Conservation (phyloP, 2,329 filamentous ascomycete genomes). For the Scytalidium lignicola region DNA sequence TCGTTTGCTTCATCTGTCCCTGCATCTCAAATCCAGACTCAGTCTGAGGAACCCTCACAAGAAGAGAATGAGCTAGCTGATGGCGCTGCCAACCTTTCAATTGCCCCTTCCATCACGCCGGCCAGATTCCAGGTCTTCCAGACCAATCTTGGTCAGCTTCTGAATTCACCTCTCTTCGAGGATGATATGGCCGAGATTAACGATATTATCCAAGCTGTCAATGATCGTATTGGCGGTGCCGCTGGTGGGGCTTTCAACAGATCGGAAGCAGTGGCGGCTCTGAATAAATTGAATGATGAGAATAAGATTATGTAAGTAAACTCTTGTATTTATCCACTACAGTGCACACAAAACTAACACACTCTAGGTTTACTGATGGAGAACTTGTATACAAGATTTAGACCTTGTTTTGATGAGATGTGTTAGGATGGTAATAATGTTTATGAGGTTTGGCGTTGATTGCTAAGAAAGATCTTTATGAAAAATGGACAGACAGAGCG, state of each 20-base stretch:
- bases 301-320: constrained; percentile 87
- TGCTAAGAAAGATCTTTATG: neutral
- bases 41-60: constrained; percentile 19
- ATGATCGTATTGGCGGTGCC: constrained; percentile 55
- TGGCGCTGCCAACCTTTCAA: constrained; percentile 20
- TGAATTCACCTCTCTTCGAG: constrained; percentile 77
- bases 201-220: constrained; percentile 73
- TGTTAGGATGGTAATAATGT: neutral
- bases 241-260: constrained; percentile 59
- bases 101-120: constrained; percentile 32
- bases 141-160: constrained; percentile 73
- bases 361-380: constrained; percentile 50
- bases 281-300: constrained; percentile 72
- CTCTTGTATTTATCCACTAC: neutral
- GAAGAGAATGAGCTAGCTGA: constrained; percentile 20
- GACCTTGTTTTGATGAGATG: constrained; percentile 15
- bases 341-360: constrained; percentile 7
- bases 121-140: constrained; percentile 71
- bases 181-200: constrained; percentile 78
- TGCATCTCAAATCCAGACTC: constrained; percentile 25
- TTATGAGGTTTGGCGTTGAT: neutral
- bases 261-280: constrained; percentile 69
- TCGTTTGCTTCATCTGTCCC: constrained; percentile 35
- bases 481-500: neutral
- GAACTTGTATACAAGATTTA: constrained; percentile 68